phyloP scores from a whole-genome alignment of 352 stramenopile genomes.

The Paralagenidium karlingii region DNA sequence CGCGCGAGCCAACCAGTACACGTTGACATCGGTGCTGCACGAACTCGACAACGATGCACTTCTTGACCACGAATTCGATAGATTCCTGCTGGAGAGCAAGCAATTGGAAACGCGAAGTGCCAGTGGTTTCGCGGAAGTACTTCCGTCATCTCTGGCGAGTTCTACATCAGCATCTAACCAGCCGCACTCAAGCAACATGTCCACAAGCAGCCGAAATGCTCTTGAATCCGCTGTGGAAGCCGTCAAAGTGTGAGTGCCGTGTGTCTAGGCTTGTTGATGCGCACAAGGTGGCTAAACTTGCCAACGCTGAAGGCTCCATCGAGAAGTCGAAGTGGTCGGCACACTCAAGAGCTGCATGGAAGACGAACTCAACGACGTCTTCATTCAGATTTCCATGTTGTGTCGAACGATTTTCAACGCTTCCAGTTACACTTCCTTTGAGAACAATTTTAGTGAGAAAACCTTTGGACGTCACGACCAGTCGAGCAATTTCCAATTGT shows the following conservation, averaged over 20 bases:
- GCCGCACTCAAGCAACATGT: too few relatives aligned
- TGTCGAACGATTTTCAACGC: slow-evolving; percentile 63
- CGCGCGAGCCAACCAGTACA: slow-evolving; percentile 55
- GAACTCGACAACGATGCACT: slow-evolving; percentile 46
- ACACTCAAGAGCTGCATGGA: slow-evolving; percentile 60
- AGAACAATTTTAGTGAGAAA: slow-evolving; percentile 59
- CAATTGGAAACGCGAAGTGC: too few relatives aligned
- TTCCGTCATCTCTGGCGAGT: too few relatives aligned
- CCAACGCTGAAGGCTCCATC: slow-evolving; percentile 26
- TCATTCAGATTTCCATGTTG: slow-evolving; percentile 50
- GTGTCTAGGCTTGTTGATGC: too few relatives aligned
- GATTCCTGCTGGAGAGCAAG: slow-evolving; percentile 22
- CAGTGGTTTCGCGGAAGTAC: too few relatives aligned
- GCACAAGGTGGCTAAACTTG: not conserved
- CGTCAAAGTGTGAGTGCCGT: slow-evolving; percentile 49
- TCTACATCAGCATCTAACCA: too few relatives aligned
- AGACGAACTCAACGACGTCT: slow-evolving; percentile 41
- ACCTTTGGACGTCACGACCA: slow-evolving; percentile 55
- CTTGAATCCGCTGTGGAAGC: slow-evolving; percentile 42
- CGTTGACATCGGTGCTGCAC: slow-evolving; percentile 47
- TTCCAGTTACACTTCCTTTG: slow-evolving; percentile 62
- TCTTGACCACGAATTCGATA: slow-evolving; percentile 53
- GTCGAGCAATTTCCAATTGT: slow-evolving; percentile 53
- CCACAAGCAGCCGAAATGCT: slow-evolving; percentile 10
- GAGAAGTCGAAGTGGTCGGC: slow-evolving; percentile 62